These are phyloP conservation scores for Aspergillus tubingensis DNA, from an alignment of 2,329 filamentous ascomycete genomes.

Conservation along the genomic window DNA sequence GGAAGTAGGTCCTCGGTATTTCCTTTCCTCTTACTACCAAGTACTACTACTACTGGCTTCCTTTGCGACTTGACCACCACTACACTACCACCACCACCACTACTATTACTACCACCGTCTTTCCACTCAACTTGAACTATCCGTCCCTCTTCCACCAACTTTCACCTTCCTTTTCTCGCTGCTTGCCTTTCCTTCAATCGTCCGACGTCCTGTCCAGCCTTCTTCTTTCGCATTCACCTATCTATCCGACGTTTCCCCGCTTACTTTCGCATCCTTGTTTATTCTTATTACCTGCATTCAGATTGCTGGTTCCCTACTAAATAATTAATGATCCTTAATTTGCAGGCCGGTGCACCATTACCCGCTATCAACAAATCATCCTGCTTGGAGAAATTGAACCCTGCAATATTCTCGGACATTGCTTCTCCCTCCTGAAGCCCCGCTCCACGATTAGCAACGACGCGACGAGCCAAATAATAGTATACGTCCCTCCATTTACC, in stretches of 20 bases:
- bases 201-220: conserved; percentile 20
- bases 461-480: conserved; percentile 14
- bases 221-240: conserved; percentile 13
- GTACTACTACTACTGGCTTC: conserved; percentile 1
- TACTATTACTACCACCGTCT: neutral
- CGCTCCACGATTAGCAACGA: conserved; percentile 16
- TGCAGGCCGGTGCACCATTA: conserved; percentile 8
- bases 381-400: conserved; percentile 12
- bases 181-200: conserved; percentile 11
- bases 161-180: neutral
- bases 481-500: conserved; percentile 4
- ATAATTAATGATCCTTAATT: conserved; percentile 9
- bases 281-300: conserved; percentile 1
- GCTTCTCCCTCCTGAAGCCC: conserved; percentile 7
- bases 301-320: conserved; percentile 2
- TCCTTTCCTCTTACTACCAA: neutral
- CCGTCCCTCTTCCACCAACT: neutral
- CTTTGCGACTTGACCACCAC: neutral
- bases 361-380: neutral
- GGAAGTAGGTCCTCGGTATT: conserved; percentile 3
- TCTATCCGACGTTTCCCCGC: conserved; percentile 26
- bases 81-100: neutral
- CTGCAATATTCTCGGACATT: conserved; percentile 9
- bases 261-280: conserved; percentile 25
- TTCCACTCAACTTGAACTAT: neutral